These are phyloP conservation scores for Cunninghamia lanceolata DNA, from an alignment of 75 land plant genomes.

Conservation along the genomic window DNA sequence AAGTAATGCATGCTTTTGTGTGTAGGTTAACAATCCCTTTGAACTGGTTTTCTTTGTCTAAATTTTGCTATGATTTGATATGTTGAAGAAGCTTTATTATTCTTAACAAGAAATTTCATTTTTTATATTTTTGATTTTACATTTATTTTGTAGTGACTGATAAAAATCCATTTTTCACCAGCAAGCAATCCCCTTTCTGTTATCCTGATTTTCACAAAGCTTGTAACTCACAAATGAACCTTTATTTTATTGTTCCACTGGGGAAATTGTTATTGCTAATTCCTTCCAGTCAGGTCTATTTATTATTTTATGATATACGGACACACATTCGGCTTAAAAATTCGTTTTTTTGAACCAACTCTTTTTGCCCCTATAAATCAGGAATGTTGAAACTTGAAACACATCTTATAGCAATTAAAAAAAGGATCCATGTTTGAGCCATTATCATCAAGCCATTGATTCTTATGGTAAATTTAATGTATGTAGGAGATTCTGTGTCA, in stretches of 20 bases:
- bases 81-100: not conserved
- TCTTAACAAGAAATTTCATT: not conserved
- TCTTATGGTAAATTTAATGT: not conserved
- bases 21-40: not conserved
- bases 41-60: not conserved
- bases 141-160: not conserved
- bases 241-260: not conserved
- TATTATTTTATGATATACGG: not conserved
- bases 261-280: not conserved
- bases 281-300: not conserved
- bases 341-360: not conserved
- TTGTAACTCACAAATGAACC: not conserved
- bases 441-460: not conserved
- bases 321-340: not conserved
- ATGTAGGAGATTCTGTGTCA: not conserved
- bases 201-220: not conserved
- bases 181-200: not conserved
- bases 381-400: not conserved
- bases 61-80: not conserved
- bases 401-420: not conserved
- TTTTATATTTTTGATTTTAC: not conserved
- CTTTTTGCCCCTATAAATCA: not conserved
- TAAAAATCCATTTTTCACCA: not conserved
- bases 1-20: slow-evolving; percentile 24
- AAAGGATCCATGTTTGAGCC: not conserved